These are phyloP conservation scores for Odontarrhena argentea DNA, from an alignment of 345 rosid genomes.

Conservation along the genomic window DNA sequence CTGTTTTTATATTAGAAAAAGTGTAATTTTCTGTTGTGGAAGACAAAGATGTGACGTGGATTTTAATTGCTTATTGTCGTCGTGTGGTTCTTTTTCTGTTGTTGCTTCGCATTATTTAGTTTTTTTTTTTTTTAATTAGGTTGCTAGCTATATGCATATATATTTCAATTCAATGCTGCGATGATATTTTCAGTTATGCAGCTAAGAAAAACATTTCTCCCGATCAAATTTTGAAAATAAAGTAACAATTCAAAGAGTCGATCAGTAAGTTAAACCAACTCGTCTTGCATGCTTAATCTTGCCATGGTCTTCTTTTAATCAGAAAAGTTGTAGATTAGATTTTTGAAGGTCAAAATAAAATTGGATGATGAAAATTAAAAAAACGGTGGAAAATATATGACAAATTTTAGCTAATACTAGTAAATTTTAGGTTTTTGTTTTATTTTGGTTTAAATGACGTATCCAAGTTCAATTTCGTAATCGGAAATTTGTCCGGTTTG, in stretches of 20 bases:
- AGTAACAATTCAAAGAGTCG: background rate
- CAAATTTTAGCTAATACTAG: too few species aligned
- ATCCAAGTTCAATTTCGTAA: too few species aligned
- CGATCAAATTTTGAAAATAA: background rate
- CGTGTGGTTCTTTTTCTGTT: constrained; percentile 22
- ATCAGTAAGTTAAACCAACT: background rate
- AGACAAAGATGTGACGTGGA: constrained; percentile 36
- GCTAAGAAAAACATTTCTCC: background rate
- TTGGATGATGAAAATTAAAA: too few species aligned
- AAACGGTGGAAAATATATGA: too few species aligned
- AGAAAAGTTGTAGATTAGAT: too few species aligned
- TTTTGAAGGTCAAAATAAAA: too few species aligned
- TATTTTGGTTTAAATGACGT: too few species aligned
- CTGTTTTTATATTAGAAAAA: constrained; percentile 7
- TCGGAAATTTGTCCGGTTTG: too few species aligned
- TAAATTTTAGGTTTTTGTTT: too few species aligned
- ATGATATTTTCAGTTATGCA: constrained; percentile 19
- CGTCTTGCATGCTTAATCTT: too few species aligned
- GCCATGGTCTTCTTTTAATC: too few species aligned
- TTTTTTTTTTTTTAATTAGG: constrained; percentile 15
- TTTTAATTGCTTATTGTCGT: constrained; percentile 30
- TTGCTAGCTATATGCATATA: background rate
- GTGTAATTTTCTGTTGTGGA: constrained; percentile 29
- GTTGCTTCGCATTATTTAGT: constrained; percentile 24
- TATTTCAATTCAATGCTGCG: background rate